phyloP scores from a whole-genome alignment of 768 basidiomycete genomes.

The Boletus bicolor region DNA sequence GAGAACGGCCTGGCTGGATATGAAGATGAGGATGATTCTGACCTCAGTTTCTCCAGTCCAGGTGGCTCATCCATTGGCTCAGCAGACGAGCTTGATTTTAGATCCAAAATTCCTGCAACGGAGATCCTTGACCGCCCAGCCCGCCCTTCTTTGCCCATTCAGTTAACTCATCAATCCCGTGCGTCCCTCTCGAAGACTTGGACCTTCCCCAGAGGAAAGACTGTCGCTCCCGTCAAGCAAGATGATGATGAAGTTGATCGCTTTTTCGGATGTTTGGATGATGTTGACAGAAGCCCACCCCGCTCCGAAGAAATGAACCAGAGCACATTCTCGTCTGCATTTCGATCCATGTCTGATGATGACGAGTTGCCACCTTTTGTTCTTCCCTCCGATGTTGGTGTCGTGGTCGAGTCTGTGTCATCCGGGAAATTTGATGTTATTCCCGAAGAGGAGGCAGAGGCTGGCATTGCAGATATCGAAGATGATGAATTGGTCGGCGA shows the following conservation, averaged over 20 bases:
- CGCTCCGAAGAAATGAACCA: conserved; percentile 52
- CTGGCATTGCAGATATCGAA: conserved; percentile 29
- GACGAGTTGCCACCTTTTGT: conserved; percentile 48
- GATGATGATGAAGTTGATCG: conserved; percentile 55
- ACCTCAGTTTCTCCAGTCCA: conserved; percentile 43
- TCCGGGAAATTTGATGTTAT: conserved; percentile 37
- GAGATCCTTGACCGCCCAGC: conserved; percentile 2
- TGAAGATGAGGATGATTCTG: conserved; percentile 66
- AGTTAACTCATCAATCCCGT: conserved; percentile 28
- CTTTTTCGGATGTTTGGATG: conserved; percentile 71
- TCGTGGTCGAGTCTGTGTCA: conserved; percentile 33
- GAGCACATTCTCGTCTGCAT: conserved; percentile 55
- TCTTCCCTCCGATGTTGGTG: conserved; percentile 44
- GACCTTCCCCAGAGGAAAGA: conserved; percentile 54
- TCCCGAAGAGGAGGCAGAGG: conserved; percentile 39
- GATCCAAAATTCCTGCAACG: conserved; percentile 11
- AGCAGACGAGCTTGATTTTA: conserved; percentile 41
- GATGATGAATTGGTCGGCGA: conserved; percentile 57
- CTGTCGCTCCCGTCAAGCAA: conserved; percentile 16
- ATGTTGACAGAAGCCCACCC: conserved; percentile 50
- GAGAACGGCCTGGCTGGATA: conserved; percentile 61
- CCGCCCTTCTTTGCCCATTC: conserved; percentile 11
- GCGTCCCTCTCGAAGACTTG: conserved; percentile 62
- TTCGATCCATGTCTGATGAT: conserved; percentile 46
- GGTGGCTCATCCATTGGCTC: conserved; percentile 55